Evolutionary conservation across 352 stramenopile species (phyloP), one percentile per base, ranked within the genome.

Genomic region (Pythium dissimile): DNA sequence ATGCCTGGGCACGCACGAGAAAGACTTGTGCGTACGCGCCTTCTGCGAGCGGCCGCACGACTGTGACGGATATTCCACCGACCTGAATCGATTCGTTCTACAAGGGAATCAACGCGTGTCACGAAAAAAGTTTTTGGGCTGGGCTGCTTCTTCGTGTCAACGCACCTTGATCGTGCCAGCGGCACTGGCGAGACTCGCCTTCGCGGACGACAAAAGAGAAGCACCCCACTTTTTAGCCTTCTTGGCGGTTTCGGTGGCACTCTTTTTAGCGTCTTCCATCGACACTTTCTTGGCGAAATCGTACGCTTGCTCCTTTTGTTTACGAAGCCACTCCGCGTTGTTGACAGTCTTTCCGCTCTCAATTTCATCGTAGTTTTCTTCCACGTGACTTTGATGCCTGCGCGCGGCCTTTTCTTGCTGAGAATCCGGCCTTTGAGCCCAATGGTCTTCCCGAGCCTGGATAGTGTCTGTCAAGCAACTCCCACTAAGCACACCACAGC

Each of bases 261-360:
- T 78, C 41, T 91, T 92, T 58, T 92, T 92, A 3, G 81, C 83
- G 60, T 94, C 84, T 56, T 94, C 84, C 42, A 92, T 86, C 6
- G 73, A 86, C n/a, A 94, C 86, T 52, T 92, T 92, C 63, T 94
- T 94, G 6, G 84, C 84, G 67, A 94, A 92, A 48, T 92, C 84
- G 59, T 92, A 90, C 20, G 82, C 84, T 58, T 90, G 80, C 49
- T 92, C 84, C 21, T 76, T 94, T 50, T 92, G 84, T 54, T 94
- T 94, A 24, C 81, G 77, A 30, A 94, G 57, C 56, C 83, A 92
- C 18, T 73, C 64, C 5, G 60, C 53, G 23, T 67, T 67, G 26
- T 46, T 53, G 11, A 28, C 44, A 34, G 23, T 52, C 34, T 48
- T 54, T 4, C 34, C 59, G 35, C 35, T 66, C 2, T 38, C 64